phyloP scores from a whole-genome alignment of 371 early-diverging fungal genomes.

The Saksenaea vasiformis region DNA sequence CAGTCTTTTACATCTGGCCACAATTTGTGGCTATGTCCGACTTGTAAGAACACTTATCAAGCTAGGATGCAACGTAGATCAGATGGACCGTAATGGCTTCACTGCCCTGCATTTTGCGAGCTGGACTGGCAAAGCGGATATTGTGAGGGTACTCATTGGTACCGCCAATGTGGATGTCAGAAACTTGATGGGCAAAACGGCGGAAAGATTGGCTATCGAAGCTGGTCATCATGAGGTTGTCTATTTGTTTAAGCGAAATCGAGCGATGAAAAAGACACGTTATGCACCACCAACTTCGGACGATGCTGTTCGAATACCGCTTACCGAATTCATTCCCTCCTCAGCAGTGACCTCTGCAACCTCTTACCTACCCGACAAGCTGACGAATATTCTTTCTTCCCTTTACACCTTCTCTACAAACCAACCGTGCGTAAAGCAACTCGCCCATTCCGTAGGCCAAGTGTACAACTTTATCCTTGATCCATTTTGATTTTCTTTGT shows the following conservation, averaged over 20 bases:
- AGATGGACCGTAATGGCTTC: slow-evolving; percentile 52
- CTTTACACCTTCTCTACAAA: slow-evolving; percentile 34
- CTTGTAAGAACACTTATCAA: slow-evolving; percentile 35
- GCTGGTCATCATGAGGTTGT: slow-evolving; percentile 35
- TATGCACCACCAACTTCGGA: not conserved
- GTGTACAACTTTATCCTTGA: slow-evolving; percentile 47
- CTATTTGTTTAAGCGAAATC: slow-evolving; percentile 19
- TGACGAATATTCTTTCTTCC: slow-evolving; percentile 21
- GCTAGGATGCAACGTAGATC: slow-evolving; percentile 39
- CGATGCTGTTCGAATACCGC: slow-evolving; percentile 26
- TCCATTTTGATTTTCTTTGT: slow-evolving; percentile 32
- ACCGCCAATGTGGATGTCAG: slow-evolving; percentile 20
- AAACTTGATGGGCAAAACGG: slow-evolving; percentile 42
- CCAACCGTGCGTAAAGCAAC: slow-evolving; percentile 26
- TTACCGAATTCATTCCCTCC: slow-evolving; percentile 37
- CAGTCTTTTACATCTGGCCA: slow-evolving; percentile 52
- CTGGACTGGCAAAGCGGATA: slow-evolving; percentile 54
- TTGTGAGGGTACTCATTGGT: slow-evolving; percentile 40
- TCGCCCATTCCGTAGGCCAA: slow-evolving; percentile 34
- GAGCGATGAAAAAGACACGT: slow-evolving; percentile 4
- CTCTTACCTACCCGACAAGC: slow-evolving; percentile 23
- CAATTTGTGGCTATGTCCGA: slow-evolving; percentile 42
- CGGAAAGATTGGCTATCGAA: slow-evolving; percentile 38
- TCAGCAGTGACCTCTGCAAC: slow-evolving; percentile 19
- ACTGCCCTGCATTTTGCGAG: slow-evolving; percentile 62